Evolutionary conservation across 345 rosid genomes (phyloP).

Genomic region (Theobroma cacao): DNA sequence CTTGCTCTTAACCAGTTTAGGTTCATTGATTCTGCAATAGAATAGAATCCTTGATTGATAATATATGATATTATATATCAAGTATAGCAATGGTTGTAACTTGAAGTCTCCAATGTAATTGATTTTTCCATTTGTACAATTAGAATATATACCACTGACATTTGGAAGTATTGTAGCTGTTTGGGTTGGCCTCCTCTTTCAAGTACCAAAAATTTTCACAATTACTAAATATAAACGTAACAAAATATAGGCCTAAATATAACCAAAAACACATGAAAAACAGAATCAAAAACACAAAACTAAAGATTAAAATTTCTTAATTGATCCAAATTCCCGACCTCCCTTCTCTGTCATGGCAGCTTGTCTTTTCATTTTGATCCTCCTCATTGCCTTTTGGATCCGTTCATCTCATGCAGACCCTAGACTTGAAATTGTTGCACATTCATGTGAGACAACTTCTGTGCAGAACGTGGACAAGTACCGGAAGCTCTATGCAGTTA

Average conservation of each 20-base stretch:
- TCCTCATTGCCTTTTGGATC: neutral
- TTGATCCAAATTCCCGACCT: neutral
- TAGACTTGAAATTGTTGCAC: constrained; percentile 29
- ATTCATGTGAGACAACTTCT: constrained; percentile 21
- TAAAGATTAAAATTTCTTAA: neutral
- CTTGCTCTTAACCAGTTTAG: too few relatives aligned
- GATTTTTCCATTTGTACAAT: too few relatives aligned
- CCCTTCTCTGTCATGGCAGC: constrained; percentile 12
- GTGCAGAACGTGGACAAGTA: constrained; percentile 31
- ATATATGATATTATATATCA: too few relatives aligned
- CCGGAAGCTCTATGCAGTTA: constrained; percentile 16
- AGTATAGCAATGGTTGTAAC: too few relatives aligned
- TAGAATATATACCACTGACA: too few relatives aligned
- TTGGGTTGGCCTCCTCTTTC: neutral
- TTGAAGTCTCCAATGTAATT: too few relatives aligned
- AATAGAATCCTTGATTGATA: too few relatives aligned
- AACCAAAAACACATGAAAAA: neutral
- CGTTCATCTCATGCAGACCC: constrained; percentile 20
- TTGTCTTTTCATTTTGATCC: constrained; percentile 15
- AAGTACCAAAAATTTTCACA: neutral
- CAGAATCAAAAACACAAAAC: neutral
- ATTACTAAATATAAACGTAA: neutral
- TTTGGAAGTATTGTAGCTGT: neutral
- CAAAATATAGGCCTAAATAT: constrained; percentile 8
- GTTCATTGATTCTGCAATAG: too few relatives aligned